phyloP scores from a whole-genome alignment of 371 early-diverging fungal genomes.

The Mucor saturninus region DNA sequence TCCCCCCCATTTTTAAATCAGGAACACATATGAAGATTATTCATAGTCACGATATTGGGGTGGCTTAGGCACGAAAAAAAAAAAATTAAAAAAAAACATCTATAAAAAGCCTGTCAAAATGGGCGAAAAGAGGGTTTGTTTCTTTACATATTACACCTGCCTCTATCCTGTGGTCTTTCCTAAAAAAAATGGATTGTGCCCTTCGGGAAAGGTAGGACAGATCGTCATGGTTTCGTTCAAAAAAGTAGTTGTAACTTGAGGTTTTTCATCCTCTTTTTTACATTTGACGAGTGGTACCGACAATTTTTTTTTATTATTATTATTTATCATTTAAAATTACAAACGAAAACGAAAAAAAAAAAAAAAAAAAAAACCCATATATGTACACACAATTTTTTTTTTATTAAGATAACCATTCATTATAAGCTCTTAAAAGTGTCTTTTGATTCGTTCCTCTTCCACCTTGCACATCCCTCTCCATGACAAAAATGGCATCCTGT shows the following conservation, averaged over 20 bases:
- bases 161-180: conserved; percentile 39
- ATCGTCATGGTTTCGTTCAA: conserved; percentile 11
- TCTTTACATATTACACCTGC: conserved; percentile 26
- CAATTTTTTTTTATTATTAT: not conserved
- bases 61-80: not conserved
- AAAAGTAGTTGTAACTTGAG: not conserved
- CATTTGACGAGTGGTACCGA: conserved; percentile 7
- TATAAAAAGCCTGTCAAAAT: conserved; percentile 21
- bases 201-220: conserved; percentile 41
- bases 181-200: conserved; percentile 30
- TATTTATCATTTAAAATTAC: too few species aligned
- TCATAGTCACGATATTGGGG: not conserved
- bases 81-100: too few species aligned
- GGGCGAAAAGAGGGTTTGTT: conserved; percentile 8
- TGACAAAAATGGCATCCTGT: conserved; percentile 73
- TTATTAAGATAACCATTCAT: conserved; percentile 38
- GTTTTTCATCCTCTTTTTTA: not conserved
- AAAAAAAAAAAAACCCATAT: not conserved
- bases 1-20: not conserved
- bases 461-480: conserved; percentile 73
- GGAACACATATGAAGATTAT: too few species aligned
- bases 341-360: conserved; percentile 18
- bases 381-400: not conserved
- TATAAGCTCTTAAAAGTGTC: conserved; percentile 67
- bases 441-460: conserved; percentile 62